Evolutionary conservation across 805 yeast genomes (phyloP), one percentile per base, ranked within the genome.

Genomic region (Kluyveromyces lactis): DNA sequence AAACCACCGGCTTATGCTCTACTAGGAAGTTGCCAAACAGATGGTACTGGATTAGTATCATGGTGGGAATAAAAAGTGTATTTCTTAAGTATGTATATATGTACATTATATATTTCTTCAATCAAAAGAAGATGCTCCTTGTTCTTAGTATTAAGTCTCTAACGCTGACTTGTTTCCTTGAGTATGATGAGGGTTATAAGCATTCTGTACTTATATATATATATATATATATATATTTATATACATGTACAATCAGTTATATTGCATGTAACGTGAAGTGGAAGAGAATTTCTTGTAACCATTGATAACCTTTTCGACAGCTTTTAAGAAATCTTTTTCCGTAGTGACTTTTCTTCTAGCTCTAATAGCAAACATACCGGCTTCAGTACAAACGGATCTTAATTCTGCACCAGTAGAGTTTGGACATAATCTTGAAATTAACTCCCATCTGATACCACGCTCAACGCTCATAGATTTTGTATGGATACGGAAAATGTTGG

Each of bases 281-380:
- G 95, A 83, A 65, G 95, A 81, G 72, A 92, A 92, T 73, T 92
- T 94, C 79, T 89, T 79, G 70, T 92, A 90, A 55, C 98, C 97
- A 74, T 90, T 92, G 58, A 92, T 92, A 44, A 92, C 99, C 72
- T 92, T 92, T 55, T 92, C 98, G 33, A 92, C 99, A 26, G 98
- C 95, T 52, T 90, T 87, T 55, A 92, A 70, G 73, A 92, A 92
- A 64, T 92, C 99, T 72, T 92, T 92, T 63, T 92, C 99, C 19
- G 95, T 82, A 28, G 98, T 97, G 31, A 92, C 96, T 70, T 92
- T 92, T 69, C 98, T 77, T 66, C 99, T 79, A 15, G 97, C 96
- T 55, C 99, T 79, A 41, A 92, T 92, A 33, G 99, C 98, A 71
- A 89, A 92, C 98, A 92, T 92, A 55, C 99, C 99, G 3, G 98